Conservation (phyloP, 2,329 filamentous ascomycete genomes). For the Pezizomycotina sp. region DNA sequence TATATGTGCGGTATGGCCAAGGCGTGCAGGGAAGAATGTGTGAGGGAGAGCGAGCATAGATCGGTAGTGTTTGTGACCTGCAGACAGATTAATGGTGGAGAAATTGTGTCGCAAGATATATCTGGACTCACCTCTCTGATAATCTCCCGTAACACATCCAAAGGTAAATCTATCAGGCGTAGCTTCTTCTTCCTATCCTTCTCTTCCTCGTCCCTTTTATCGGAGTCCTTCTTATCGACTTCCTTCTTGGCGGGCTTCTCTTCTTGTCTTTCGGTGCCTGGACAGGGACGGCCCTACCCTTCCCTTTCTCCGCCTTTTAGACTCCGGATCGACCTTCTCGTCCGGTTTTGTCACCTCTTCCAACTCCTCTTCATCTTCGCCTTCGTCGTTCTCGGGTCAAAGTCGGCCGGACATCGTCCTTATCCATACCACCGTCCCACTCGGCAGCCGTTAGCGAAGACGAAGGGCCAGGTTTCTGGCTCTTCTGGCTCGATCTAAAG, state of each 20-base stretch:
- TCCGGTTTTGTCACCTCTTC: conserved; percentile 9
- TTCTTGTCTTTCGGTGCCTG: no score
- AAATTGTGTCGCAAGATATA: conserved; percentile 2
- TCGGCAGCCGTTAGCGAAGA: conserved; percentile 17
- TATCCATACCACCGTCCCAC: conserved; percentile 19
- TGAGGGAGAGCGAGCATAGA: conserved; percentile 58
- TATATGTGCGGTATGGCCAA: conserved; percentile 67
- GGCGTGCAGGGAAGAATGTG: conserved; percentile 59
- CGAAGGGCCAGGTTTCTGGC: conserved; percentile 16
- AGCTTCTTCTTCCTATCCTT: conserved; percentile 39
- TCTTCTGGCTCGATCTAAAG: no score
- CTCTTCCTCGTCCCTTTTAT: conserved; percentile 14
- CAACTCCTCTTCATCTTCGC: conserved; percentile 17
- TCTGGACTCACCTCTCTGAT: conserved; percentile 49
- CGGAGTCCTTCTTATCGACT: conserved; percentile 6
- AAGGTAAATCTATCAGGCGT: conserved; percentile 54
- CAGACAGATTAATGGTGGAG: conserved; percentile 7
- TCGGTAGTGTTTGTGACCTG: conserved; percentile 70
- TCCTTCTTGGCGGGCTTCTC: no score
- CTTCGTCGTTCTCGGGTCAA: no score
- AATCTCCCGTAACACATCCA: conserved; percentile 63
- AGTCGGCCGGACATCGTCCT: conserved; percentile 16
- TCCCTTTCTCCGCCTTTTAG: conserved; percentile 8
- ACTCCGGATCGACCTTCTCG: conserved; percentile 7
- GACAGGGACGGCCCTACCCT: no score